Base-by-base conservation (phyloP, 805 yeast genomes). In the Hanseniaspora vineae region DNA sequence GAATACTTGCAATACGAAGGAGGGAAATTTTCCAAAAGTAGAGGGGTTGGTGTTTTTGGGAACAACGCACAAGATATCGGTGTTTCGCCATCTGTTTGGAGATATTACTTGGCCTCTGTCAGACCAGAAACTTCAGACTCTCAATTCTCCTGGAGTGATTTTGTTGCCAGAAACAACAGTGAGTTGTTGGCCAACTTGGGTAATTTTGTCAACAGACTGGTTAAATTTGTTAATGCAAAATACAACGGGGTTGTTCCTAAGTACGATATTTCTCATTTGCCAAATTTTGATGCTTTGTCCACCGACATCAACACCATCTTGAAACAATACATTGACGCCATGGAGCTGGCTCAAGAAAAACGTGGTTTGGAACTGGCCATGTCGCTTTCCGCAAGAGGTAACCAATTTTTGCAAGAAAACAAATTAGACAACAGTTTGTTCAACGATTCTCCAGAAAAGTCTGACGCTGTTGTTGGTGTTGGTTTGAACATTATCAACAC, bases 1-100 rank as follows among this genome's bases (percentile, higher is more conserved):
- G 99, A 90, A 69, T 92, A 92, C 63, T 73, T 92, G 60, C 97
- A 92, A 67, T 92, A 92, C 61, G 99, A 92, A 71, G 94, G 90
- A 52, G 98, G 98, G 54, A 92, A 92, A 67, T 92, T 92, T 71
- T 90, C 97, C 49, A 92, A 92, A 69, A 86, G 96, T n/a, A 80
- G 98, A 69, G 92, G 92, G 56, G 76, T 90, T 52, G 99, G 99
- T 67, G 99, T 92, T 42, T 92, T 92, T 61, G 99, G 99, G 62
- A 90, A 90, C 69, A 89, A 86, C 61, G 99, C 97, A 40, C 79
- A 87, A 67, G 96, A 85, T 35, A 85, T 95, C 35, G 96, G 96
- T 39, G 66, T 92, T 33, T 72, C 94, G 3, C 80, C 97, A 42
- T 83, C 95, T 42, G 97, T 92, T 39, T 92, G 98, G 98, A 81